Percentiles rank a stretch among this genome's conserved stretches.
These are phyloP conservation scores for Penicillium italicum DNA, from an alignment of 2,329 filamentous ascomycete species.

Conservation along the genomic window DNA sequence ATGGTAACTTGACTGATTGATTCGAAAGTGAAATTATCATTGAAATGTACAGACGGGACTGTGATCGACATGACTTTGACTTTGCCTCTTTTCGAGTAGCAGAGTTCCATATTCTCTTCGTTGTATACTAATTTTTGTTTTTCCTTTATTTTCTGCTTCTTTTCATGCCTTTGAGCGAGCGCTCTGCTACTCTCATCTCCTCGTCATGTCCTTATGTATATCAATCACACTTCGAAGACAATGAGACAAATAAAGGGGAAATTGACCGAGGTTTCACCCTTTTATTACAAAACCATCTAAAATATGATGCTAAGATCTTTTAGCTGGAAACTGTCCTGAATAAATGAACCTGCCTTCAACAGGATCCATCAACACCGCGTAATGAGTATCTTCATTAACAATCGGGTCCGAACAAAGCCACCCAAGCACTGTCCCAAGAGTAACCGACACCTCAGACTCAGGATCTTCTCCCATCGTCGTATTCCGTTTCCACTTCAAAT, in stretches of 20 bases:
- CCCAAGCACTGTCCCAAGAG: constrained; percentile 37
- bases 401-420: constrained; percentile 54
- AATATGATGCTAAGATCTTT: neutral
- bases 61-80: neutral
- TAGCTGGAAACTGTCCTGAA: constrained; percentile 31
- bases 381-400: constrained; percentile 58
- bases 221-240: neutral
- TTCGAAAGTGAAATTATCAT: neutral
- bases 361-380: constrained; percentile 57
- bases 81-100: neutral
- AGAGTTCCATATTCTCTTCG: constrained; percentile 2
- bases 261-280: neutral
- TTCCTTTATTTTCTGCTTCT: neutral
- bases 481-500: constrained; percentile 8
- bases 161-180: neutral
- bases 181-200: neutral
- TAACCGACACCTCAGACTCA: constrained; percentile 23
- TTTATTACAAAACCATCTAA: neutral
- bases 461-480: constrained; percentile 5
- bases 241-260: neutral
- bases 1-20: neutral
- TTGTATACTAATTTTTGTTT: neutral
- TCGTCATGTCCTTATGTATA: constrained; percentile 8
- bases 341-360: constrained; percentile 47
- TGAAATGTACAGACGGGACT: neutral